A percentile compares a stretch with the other conserved stretches of the same genome.
These are phyloP conservation scores for Mycena kentingensis DNA, from an alignment of 768 basidiomycete species.

Conservation along the genomic window DNA sequence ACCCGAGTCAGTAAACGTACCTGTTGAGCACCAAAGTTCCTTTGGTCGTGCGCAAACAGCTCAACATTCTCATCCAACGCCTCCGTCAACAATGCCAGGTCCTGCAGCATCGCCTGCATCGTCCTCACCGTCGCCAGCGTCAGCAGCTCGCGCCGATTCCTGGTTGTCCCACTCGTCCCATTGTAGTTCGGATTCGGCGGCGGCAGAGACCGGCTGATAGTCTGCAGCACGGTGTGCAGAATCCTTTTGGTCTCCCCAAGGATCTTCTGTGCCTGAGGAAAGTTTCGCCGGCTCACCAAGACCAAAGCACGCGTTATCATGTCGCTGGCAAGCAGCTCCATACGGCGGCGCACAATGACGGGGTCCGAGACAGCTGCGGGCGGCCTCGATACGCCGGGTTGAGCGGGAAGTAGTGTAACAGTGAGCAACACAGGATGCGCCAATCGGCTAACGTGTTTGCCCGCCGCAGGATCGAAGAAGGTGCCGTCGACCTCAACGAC, in stretches of 20 bases:
- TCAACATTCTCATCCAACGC: slow-evolving; percentile 91
- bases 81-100: slow-evolving; percentile 84
- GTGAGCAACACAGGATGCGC: slow-evolving; percentile 94
- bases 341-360: slow-evolving; percentile 87
- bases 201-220: slow-evolving; percentile 72
- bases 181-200: slow-evolving; percentile 44
- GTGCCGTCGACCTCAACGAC: slow-evolving; percentile 95
- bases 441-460: slow-evolving; percentile 82
- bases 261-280: slow-evolving; percentile 86
- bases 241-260: slow-evolving; percentile 91
- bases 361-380: slow-evolving; percentile 69
- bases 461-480: slow-evolving; percentile 88
- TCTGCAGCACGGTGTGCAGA: slow-evolving; percentile 86
- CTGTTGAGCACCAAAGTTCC: slow-evolving; percentile 98
- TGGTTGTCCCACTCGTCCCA: slow-evolving; percentile 48
- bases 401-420: slow-evolving; percentile 79
- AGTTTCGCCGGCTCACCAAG: slow-evolving; percentile 89
- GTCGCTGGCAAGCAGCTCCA: slow-evolving; percentile 95
- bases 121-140: slow-evolving; percentile 74
- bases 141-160: slow-evolving; percentile 79
- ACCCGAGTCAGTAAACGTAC: slow-evolving; percentile 41
- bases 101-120: slow-evolving; percentile 82
- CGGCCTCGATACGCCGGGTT: slow-evolving; percentile 39
- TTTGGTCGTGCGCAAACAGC: slow-evolving; percentile 88
- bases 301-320: slow-evolving; percentile 96